Evolutionary conservation across 2,329 filamentous ascomycete species (phyloP).

Genomic region (Tolypocladium ovalisporum): DNA sequence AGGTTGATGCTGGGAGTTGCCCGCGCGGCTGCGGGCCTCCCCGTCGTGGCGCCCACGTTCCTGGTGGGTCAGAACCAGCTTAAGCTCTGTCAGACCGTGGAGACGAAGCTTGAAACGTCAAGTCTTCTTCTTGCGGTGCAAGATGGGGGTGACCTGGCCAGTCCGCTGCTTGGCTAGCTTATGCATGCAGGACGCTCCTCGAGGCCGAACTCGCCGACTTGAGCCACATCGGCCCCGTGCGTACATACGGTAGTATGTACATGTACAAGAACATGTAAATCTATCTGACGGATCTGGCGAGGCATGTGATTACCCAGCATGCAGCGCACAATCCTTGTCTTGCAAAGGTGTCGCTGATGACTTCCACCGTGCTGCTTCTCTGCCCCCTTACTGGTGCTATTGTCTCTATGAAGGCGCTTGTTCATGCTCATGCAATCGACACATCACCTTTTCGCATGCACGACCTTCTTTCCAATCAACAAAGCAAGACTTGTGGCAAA

Average conservation of each 20-base stretch:
- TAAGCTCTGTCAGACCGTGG: not conserved
- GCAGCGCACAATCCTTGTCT: not conserved
- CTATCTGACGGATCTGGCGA: not conserved
- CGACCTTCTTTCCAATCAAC: not conserved
- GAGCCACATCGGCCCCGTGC: not conserved
- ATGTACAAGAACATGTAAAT: not conserved
- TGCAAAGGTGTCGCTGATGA: not conserved
- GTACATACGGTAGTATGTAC: not conserved
- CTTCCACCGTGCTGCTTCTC: not conserved
- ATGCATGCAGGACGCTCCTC: not conserved
- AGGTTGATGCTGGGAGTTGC: not conserved
- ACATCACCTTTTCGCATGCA: not conserved
- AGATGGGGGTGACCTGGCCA: not conserved
- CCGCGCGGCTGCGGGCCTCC: not conserved
- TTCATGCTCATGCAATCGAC: not conserved
- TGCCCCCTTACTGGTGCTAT: not conserved
- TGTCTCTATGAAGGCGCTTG: not conserved
- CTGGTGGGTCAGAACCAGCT: not conserved
- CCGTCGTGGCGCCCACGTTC: not conserved
- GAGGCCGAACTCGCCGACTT: not conserved
- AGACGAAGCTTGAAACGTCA: not conserved
- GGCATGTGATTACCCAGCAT: not conserved
- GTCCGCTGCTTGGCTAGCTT: not conserved
- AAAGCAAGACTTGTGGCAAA: not conserved
- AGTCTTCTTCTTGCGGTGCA: not conserved